These are phyloP conservation scores for Pseudogymnoascus sp. DNA, from an alignment of 2,329 filamentous ascomycete genomes.

Conservation along the genomic window DNA sequence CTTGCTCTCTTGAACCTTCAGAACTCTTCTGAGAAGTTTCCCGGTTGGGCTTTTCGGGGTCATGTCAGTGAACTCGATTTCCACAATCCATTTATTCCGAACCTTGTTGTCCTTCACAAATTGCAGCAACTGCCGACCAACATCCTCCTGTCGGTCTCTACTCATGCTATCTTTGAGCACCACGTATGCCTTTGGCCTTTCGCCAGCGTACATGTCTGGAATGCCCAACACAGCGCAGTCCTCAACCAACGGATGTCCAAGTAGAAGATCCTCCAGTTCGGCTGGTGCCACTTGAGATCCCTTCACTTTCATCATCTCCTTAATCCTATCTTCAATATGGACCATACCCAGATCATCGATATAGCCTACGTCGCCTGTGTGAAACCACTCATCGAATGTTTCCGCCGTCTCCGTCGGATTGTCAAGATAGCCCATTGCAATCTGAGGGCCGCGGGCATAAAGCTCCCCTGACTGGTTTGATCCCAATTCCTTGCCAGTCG, in stretches of 20 bases:
- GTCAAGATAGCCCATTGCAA: constrained; percentile 17
- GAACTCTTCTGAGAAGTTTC: constrained; percentile 38
- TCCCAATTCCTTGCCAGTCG: constrained; percentile 44
- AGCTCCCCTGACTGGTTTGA: constrained; percentile 44
- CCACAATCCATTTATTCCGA: constrained; percentile 57
- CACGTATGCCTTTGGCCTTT: constrained; percentile 51
- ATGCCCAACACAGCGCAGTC: constrained; percentile 54
- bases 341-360: constrained; percentile 46
- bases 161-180: constrained; percentile 32
- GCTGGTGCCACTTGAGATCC: constrained; percentile 35
- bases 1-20: neutral
- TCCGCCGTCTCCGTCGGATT: constrained; percentile 13
- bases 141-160: constrained; percentile 15
- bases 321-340: constrained; percentile 63
- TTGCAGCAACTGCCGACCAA: constrained; percentile 39
- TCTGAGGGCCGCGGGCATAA: constrained; percentile 39
- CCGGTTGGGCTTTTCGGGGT: constrained; percentile 60
- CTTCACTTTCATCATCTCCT: constrained; percentile 43
- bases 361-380: constrained; percentile 60
- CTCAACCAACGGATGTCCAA: constrained; percentile 32
- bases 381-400: constrained; percentile 43
- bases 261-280: constrained; percentile 30
- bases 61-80: constrained; percentile 54
- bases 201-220: constrained; percentile 40
- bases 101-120: constrained; percentile 53